Evolutionary conservation across 179 eudicot genomes (phyloP).

Genomic region (Vitellaria paradoxa): DNA sequence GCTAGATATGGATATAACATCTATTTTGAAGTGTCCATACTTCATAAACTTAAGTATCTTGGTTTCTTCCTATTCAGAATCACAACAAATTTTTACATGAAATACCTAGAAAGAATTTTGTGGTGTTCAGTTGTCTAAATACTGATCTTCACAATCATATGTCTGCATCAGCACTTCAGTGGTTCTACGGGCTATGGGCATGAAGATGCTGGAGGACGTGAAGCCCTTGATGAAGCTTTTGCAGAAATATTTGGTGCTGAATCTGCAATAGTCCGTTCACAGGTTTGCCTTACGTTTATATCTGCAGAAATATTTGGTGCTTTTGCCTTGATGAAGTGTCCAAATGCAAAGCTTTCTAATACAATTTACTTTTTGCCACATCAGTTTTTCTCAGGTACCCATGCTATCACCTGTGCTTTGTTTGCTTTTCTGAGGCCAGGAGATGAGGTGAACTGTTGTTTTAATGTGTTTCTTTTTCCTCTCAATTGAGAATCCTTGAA

Average conservation of each 20-base stretch:
- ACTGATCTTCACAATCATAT: slow-evolving; percentile 5
- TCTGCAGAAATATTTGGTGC: too few relatives aligned
- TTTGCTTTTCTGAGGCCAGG: slow-evolving; percentile 96
- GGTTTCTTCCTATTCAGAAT: not conserved
- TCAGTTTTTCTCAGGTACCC: slow-evolving; percentile 99
- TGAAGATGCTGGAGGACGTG: slow-evolving; percentile 98
- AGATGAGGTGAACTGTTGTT: slow-evolving; percentile 59
- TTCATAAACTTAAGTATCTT: too few relatives aligned
- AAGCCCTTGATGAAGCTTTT: slow-evolving; percentile 88
- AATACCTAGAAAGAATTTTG: not conserved
- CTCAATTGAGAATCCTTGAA: not conserved
- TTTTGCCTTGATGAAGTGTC: too few relatives aligned
- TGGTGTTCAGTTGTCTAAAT: not conserved
- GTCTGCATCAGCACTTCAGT: slow-evolving; percentile 66
- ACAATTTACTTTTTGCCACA: slow-evolving; percentile 7
- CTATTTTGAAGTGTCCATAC: too few relatives aligned
- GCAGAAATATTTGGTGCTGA: slow-evolving; percentile 96
- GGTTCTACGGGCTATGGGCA: slow-evolving; percentile 98
- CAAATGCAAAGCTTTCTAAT: slow-evolving; percentile 2
- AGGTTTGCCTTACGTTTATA: slow-evolving; percentile 40
- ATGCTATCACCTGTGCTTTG: slow-evolving; percentile 97
- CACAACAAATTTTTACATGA: not conserved
- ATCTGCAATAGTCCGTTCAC: slow-evolving; percentile 91
- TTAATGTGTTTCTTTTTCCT: not conserved
- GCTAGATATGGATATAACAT: too few relatives aligned